Conservation (phyloP, 441 rosid species). For the Erodium trifolium region DNA sequence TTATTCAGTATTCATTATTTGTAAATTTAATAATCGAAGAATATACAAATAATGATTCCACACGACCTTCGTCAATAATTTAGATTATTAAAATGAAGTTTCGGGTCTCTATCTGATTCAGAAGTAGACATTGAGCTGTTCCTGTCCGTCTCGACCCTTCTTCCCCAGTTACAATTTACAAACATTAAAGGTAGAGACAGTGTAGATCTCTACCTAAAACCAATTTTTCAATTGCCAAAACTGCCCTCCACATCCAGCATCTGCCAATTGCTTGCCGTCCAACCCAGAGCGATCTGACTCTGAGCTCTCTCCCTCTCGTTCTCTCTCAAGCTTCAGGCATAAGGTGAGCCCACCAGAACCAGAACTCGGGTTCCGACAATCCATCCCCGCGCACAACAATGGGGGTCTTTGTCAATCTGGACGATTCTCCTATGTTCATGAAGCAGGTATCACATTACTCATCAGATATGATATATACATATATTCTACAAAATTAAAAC, state of each 20-base stretch:
- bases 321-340: neutral
- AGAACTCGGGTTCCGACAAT: neutral
- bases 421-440: slow-evolving; percentile 85
- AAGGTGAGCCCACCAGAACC: neutral
- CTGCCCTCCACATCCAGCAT: neutral
- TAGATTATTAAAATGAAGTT: too few species aligned
- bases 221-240: neutral
- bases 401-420: slow-evolving; percentile 60
- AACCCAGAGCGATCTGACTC: neutral
- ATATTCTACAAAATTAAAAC: neutral
- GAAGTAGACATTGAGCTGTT: neutral
- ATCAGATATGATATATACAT: neutral
- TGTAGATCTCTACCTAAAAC: neutral
- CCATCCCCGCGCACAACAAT: slow-evolving; percentile 17
- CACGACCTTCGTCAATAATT: too few species aligned
- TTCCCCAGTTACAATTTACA: neutral
- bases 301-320: neutral
- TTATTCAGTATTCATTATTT: too few species aligned
- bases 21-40: too few species aligned
- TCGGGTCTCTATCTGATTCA: too few species aligned
- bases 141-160: neutral
- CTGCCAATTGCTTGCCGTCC: neutral
- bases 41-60: too few species aligned
- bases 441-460: slow-evolving; percentile 42
- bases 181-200: neutral